phyloP scores from a whole-genome alignment of 805 yeast genomes.

The Wickerhamiella dianesei region DNA sequence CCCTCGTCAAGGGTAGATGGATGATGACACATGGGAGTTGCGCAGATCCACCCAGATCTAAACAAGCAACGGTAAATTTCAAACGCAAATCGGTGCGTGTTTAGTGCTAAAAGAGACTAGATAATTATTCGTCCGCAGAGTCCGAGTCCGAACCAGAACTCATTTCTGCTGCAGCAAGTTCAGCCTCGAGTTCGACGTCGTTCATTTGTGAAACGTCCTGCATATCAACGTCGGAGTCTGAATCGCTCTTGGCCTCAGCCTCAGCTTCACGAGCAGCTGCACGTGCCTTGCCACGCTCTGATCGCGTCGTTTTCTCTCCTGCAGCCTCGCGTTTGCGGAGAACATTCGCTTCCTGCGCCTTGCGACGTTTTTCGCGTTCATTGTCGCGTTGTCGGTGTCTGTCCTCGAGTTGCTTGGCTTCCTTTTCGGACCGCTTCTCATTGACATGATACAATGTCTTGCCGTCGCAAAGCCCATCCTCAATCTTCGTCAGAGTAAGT shows the following conservation, averaged over 20 bases:
- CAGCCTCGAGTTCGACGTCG: slow-evolving; percentile 25
- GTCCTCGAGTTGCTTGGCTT: slow-evolving; percentile 48
- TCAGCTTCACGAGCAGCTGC: slow-evolving; percentile 9
- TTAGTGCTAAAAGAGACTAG: too few relatives aligned
- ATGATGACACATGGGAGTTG: too few relatives aligned
- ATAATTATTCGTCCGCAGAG: slow-evolving; percentile 1
- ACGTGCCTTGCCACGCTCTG: slow-evolving; percentile 36
- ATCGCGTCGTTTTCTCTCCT: slow-evolving; percentile 60
- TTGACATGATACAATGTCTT: slow-evolving; percentile 74
- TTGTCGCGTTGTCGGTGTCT: slow-evolving; percentile 48
- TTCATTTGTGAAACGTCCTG: slow-evolving; percentile 33
- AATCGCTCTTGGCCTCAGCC: slow-evolving; percentile 11
- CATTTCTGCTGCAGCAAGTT: slow-evolving; percentile 12
- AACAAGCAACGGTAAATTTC: too few relatives aligned
- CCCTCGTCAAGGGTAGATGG: too few relatives aligned
- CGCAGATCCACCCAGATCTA: too few relatives aligned
- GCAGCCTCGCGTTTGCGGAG: slow-evolving; percentile 56
- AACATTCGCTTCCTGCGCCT: slow-evolving; percentile 67
- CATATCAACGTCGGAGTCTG: slow-evolving; percentile 17
- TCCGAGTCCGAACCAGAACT: neutral
- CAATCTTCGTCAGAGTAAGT: slow-evolving; percentile 67
- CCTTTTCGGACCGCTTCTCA: slow-evolving; percentile 48
- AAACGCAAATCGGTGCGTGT: too few relatives aligned
- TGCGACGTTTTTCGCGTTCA: slow-evolving; percentile 57
- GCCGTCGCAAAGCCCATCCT: slow-evolving; percentile 82